Conservation (phyloP, 208 protist genomes). For the Herpetomonas samuelpessoai region DNA sequence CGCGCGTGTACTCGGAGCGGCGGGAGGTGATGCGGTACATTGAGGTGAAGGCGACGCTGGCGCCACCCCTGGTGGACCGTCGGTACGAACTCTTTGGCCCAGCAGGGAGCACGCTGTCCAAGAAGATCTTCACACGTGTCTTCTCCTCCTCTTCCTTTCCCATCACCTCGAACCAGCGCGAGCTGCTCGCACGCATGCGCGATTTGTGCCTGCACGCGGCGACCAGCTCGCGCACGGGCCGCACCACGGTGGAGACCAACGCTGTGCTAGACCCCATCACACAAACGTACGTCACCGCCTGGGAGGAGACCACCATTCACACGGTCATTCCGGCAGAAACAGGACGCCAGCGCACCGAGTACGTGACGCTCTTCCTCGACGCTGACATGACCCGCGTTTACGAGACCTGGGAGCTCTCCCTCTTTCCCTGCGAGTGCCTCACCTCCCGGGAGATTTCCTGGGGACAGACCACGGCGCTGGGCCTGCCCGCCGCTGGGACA, state of each 20-base stretch:
- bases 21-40: conserved; percentile 67
- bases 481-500: conserved; percentile 58
- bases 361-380: conserved; percentile 79
- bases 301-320: conserved; percentile 74
- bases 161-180: conserved; percentile 24
- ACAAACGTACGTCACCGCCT: conserved; percentile 73
- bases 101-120: conserved; percentile 49
- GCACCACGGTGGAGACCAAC: conserved; percentile 60
- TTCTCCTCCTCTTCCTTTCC: conserved; percentile 65
- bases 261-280: conserved; percentile 83
- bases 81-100: conserved; percentile 82
- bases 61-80: conserved; percentile 71
- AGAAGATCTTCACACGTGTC: conserved; percentile 59
- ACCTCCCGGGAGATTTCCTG: conserved; percentile 75
- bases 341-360: conserved; percentile 64
- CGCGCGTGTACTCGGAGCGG: conserved; percentile 56
- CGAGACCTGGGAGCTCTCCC: conserved; percentile 84
- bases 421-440: conserved; percentile 71
- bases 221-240: conserved; percentile 30
- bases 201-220: conserved; percentile 57
- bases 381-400: conserved; percentile 62
- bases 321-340: conserved; percentile 47
- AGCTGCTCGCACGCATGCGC: conserved; percentile 63
- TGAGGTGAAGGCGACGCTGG: conserved; percentile 50
- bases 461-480: conserved; percentile 80